Evolutionary conservation across 2,329 filamentous ascomycete species (phyloP).

Genomic region (Dichotomopilus funicola): DNA sequence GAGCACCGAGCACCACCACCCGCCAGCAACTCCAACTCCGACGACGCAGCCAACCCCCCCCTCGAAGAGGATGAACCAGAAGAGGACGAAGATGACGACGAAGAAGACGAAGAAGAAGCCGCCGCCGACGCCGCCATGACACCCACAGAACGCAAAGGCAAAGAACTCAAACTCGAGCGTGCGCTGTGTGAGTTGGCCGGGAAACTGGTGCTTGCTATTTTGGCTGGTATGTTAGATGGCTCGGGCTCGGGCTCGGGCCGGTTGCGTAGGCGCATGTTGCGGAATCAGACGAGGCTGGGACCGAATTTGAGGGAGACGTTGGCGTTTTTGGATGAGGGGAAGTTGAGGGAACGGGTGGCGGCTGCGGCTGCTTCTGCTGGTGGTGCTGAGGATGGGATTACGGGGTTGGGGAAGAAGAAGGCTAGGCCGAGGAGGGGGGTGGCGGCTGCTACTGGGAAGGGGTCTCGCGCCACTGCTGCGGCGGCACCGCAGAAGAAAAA

Average conservation of each 20-base stretch:
- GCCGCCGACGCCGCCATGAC: conserved; percentile 49
- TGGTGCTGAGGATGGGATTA: conserved; percentile 16
- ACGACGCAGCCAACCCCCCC: neutral
- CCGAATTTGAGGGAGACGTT: conserved; percentile 81
- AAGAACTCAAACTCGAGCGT: conserved; percentile 72
- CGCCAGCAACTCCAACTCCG: neutral
- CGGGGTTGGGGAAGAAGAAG: no score
- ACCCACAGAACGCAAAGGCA: conserved; percentile 53
- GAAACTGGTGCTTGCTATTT: conserved; percentile 75
- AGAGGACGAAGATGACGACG: conserved; percentile 36
- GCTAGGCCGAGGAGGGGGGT: no score
- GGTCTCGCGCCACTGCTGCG: conserved; percentile 21
- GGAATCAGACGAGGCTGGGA: conserved; percentile 76
- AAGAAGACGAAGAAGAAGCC: conserved; percentile 41
- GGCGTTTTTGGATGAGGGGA: conserved; percentile 67
- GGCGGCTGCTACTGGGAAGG: conserved; percentile 20
- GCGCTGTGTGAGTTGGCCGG: conserved; percentile 77
- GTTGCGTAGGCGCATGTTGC: conserved; percentile 63
- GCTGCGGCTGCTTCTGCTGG: conserved; percentile 31
- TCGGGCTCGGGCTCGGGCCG: conserved; percentile 53
- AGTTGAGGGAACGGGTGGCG: conserved; percentile 41
- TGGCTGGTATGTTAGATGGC: conserved; percentile 67
- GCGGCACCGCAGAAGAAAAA: conserved; percentile 29
- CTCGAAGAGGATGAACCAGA: conserved; percentile 45
- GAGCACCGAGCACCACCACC: neutral